Evolutionary conservation across 2,329 filamentous ascomycete species (phyloP), one percentile per base, ranked within the genome.

Genomic region (Simplicillium sp.): DNA sequence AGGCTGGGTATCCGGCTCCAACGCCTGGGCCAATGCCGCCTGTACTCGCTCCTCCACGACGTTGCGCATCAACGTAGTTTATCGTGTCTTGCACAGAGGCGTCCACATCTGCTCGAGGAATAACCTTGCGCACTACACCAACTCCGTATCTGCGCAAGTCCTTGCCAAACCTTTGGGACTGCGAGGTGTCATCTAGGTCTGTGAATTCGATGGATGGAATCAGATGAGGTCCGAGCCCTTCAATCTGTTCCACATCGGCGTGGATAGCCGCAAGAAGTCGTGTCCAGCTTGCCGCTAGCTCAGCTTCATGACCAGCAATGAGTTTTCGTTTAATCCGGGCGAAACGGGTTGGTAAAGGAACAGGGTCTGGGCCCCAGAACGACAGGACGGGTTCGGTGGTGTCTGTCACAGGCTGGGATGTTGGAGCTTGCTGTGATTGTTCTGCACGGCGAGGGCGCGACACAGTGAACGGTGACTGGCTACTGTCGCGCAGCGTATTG

Each of bases 71-170:
- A n/a, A 41, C 29, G 53, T 85, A 84, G 34, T 70, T 65, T 47
- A 73, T 67, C 11, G 77, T 73, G 50, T 78, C 70, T 36, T 68
- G 64, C 50, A 84, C 80, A 55, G 75, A 74, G 18, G 61, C 61
- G 42, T 76, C 65, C 11, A 78, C 78, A 49, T 78, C 70, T 5
- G 61, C 54, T 25, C 67, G 63, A 11, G 77, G 71, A 2, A 86
- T 62, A 32, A 83, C 80, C 48, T 77, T 77, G 42, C 79, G 72
- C 18, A 86, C 68, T 15, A 86, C 72, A 33, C 76, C 80, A 11
- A 79, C 73, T 39, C 81, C 82, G 34, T 80, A 73, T 51, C 78
- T 76, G 50, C 70, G 70, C 39, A 81, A 65, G 51, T 75, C 72
- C 37, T 64, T 62, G 39, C 64, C 67, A 54, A 84, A 84, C 2